Conservation (phyloP, 2,329 filamentous ascomycete species). For the Xylariales sp. region DNA sequence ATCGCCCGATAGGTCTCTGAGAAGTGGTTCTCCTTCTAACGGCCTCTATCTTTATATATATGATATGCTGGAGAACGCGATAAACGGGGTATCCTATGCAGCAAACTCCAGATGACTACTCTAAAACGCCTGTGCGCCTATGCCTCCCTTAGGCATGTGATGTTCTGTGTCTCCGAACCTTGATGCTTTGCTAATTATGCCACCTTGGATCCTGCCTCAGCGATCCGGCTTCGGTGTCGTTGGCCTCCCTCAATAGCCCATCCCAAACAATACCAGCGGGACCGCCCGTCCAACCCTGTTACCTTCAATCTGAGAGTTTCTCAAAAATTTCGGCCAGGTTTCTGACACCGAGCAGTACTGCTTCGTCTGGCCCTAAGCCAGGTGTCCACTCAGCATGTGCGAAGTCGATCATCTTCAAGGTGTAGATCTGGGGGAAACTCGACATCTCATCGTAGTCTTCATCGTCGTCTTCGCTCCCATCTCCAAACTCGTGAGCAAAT, state of each 20-base stretch:
- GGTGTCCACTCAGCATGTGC: constrained; percentile 89
- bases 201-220: constrained; percentile 2
- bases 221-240: too few species aligned
- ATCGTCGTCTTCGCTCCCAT: constrained; percentile 60
- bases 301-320: constrained; percentile 62
- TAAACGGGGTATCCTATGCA: constrained; percentile 45
- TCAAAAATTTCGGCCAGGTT: constrained; percentile 78
- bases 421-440: constrained; percentile 68
- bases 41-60: constrained; percentile 26
- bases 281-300: neutral
- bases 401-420: constrained; percentile 94
- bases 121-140: constrained; percentile 40
- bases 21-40: constrained; percentile 30
- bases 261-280: neutral
- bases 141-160: constrained; percentile 19
- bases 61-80: constrained; percentile 39
- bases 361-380: constrained; percentile 87
- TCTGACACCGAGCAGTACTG: constrained; percentile 78
- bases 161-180: constrained; percentile 17
- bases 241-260: neutral
- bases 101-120: constrained; percentile 41
- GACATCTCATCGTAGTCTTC: constrained; percentile 67
- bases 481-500: constrained; percentile 43
- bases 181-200: constrained; percentile 14
- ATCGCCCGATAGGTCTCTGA: constrained; percentile 17